Evolutionary conservation across 1,284 basidiomycete genomes (phyloP), one percentile per base, ranked within the genome.

Genomic region (Melanopsichium pennsylvanicum): DNA sequence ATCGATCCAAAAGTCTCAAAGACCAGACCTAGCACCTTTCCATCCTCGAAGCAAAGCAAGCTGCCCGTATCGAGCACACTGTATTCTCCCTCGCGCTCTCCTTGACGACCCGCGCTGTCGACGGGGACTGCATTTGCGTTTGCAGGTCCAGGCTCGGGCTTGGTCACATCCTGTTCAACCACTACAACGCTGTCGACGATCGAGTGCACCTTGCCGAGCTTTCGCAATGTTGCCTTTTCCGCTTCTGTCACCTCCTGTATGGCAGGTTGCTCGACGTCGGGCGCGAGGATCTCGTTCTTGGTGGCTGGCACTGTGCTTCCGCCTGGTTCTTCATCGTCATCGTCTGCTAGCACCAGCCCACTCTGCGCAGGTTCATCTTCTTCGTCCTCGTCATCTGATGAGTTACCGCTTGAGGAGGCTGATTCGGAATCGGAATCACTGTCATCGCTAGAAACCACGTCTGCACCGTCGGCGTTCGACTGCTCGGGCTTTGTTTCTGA

Each of bases 1-100:
- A 93, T 91, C 0, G 92, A 91, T 4, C 92, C 92, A 81, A 94
- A 94, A 0, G 92, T 93, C 82, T 94, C 92, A 74, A 88, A 91
- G 40, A 94, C 91, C 80, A 89, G 87, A 43, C 92, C 92, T 64
- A 93, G 79, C 27, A 93, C 90, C 66, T 86, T 88, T 50, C 90
- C 84, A 78, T 94, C 90, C 19, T 88, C 88, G 75, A 92, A 91
- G 22, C 92, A 89, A 35, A 94, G 85, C 32, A 93, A 82, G n/a
- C 91, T 93, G 32, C 91, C 92, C 27, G 86, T 87, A 79, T 94
- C 92, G 85, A 93, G 91, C 82, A 97, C 95, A 83, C 68, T 72
- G 46, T 76, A 75, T 45, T 72, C 70, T 37, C 64, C 72, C 26
- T 61, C 59, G 15, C 49, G 50, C 34, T 67, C 66, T n/a, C 72